Evolutionary conservation across 768 basidiomycete species (phyloP).

Genomic region (Clitopilus passeckerianus): DNA sequence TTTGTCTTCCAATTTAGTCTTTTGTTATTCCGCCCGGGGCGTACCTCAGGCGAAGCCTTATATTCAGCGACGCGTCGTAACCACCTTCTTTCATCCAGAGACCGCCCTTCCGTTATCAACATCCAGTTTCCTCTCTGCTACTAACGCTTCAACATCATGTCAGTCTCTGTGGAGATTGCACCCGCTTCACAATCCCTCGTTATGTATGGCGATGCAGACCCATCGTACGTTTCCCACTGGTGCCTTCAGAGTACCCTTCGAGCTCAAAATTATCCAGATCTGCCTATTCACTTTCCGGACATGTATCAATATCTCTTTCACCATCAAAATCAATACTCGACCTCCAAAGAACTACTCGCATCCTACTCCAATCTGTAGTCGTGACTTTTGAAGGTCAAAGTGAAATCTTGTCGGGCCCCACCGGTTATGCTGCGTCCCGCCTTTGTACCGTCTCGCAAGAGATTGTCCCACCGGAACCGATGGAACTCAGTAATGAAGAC

Average conservation of each 20-base stretch:
- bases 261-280: slow-evolving; percentile 42
- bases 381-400: slow-evolving; percentile 85
- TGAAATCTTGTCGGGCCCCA: slow-evolving; percentile 59
- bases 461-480: slow-evolving; percentile 44
- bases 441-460: slow-evolving; percentile 65
- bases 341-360: slow-evolving; percentile 40
- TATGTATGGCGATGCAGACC: slow-evolving; percentile 67
- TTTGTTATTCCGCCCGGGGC: slow-evolving; percentile 12
- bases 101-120: neutral
- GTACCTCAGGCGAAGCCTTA: slow-evolving; percentile 6
- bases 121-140: slow-evolving; percentile 8
- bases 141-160: slow-evolving; percentile 39
- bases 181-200: slow-evolving; percentile 54
- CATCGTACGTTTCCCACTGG: slow-evolving; percentile 40
- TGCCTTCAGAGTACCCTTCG: neutral
- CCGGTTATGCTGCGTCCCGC: slow-evolving; percentile 66
- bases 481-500: slow-evolving; percentile 63
- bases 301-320: slow-evolving; percentile 62
- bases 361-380: slow-evolving; percentile 63
- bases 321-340: slow-evolving; percentile 55
- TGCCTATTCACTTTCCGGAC: slow-evolving; percentile 83
- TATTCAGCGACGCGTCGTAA: slow-evolving; percentile 7
- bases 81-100: neutral
- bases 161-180: slow-evolving; percentile 59
- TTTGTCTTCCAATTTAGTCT: slow-evolving; percentile 12